These are phyloP conservation scores for Beauveria pseudobassiana DNA, from an alignment of 2,329 filamentous ascomycete species.

Conservation along the genomic window DNA sequence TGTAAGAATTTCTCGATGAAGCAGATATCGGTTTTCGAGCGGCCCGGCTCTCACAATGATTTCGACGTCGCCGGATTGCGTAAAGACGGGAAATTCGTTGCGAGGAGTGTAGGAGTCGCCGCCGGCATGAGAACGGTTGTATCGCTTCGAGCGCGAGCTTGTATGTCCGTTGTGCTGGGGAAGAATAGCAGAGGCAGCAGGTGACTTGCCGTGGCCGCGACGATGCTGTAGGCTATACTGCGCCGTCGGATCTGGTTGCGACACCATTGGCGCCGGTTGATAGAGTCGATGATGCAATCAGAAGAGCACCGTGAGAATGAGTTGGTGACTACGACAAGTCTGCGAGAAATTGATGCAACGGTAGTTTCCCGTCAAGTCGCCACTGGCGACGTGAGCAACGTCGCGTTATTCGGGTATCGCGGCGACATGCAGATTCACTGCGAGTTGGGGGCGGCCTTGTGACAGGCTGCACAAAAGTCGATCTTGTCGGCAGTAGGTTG, in stretches of 20 bases:
- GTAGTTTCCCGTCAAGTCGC: not conserved
- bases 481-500: not conserved
- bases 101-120: slow-evolving; percentile 61
- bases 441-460: not conserved
- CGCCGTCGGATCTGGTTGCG: slow-evolving; percentile 44
- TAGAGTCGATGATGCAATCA: not conserved
- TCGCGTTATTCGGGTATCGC: not conserved
- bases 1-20: slow-evolving; percentile 79
- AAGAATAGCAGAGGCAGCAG: slow-evolving; percentile 42
- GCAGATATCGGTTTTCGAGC: slow-evolving; percentile 69
- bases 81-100: slow-evolving; percentile 91
- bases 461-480: slow-evolving; percentile 7
- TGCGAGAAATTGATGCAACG: not conserved
- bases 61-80: slow-evolving; percentile 86
- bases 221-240: slow-evolving; percentile 14
- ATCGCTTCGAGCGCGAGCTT: slow-evolving; percentile 58
- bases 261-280: slow-evolving; percentile 44
- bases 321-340: not conserved
- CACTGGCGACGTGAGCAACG: slow-evolving; percentile 2
- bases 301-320: not conserved
- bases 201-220: slow-evolving; percentile 44
- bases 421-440: slow-evolving; percentile 1
- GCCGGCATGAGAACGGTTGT: slow-evolving; percentile 75
- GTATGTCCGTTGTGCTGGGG: slow-evolving; percentile 19
- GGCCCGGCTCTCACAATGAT: slow-evolving; percentile 62